phyloP scores from a whole-genome alignment of 495 filamentous ascomycete species.

The Penicillium canariense region DNA sequence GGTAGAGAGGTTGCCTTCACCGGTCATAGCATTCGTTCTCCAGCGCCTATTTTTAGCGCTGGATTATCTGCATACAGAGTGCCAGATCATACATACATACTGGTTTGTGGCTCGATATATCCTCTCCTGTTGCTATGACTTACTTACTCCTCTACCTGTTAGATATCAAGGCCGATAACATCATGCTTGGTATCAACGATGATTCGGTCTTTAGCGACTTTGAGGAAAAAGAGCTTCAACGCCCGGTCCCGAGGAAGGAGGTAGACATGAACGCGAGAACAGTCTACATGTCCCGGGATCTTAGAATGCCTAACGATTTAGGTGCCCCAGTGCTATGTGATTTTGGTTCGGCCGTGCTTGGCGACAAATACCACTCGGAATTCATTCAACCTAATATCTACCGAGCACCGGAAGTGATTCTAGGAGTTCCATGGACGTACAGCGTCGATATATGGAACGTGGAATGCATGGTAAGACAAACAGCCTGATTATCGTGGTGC shows the following conservation, averaged over 20 bases:
- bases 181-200: constrained; percentile 36
- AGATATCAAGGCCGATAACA: constrained; percentile 42
- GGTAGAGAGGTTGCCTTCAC: constrained; percentile 21
- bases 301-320: constrained; percentile 16
- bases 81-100: constrained; percentile 49
- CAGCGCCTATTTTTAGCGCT: constrained; percentile 39
- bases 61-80: constrained; percentile 46
- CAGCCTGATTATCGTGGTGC: not conserved
- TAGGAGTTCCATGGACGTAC: constrained; percentile 36
- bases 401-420: constrained; percentile 43
- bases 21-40: constrained; percentile 26
- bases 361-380: constrained; percentile 18
- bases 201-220: constrained; percentile 34
- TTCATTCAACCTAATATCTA: constrained; percentile 39
- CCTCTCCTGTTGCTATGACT: not conserved
- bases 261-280: constrained; percentile 21
- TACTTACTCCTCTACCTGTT: not conserved
- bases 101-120: constrained; percentile 12
- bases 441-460: constrained; percentile 46
- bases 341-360: constrained; percentile 24
- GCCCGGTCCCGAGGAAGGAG: constrained; percentile 31
- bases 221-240: constrained; percentile 26
- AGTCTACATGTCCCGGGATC: constrained; percentile 28
- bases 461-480: constrained; percentile 43
- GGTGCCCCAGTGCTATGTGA: constrained; percentile 27